A percentile compares a stretch with the other conserved stretches of the same genome.
These are phyloP conservation scores for Zygosaccharomyces sapae DNA, from an alignment of 1,139 yeast genomes.

Conservation along the genomic window DNA sequence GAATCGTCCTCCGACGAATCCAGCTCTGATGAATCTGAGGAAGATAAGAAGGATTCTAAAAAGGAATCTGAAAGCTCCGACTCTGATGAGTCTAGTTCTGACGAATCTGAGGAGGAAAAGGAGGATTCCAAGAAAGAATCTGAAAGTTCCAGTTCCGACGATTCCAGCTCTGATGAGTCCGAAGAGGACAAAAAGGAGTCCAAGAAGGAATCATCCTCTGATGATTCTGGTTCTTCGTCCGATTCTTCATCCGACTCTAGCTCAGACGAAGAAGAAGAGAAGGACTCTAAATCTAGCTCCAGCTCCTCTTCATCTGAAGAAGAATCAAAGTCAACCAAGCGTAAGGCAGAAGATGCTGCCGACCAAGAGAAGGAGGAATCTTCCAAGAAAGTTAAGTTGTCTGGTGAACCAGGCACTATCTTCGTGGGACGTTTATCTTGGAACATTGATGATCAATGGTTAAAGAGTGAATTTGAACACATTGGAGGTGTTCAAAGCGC, in stretches of 20 bases:
- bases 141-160: constrained; percentile 18
- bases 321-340: constrained; percentile 34
- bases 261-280: constrained; percentile 11
- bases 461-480: constrained; percentile 77
- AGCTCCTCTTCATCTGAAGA: constrained; percentile 16
- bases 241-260: no score
- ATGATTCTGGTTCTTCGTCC: no score
- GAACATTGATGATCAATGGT: constrained; percentile 95
- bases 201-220: no score
- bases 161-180: constrained; percentile 26
- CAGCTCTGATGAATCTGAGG: neutral
- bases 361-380: constrained; percentile 37
- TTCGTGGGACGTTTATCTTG: constrained; percentile 97
- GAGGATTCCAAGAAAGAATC: no score
- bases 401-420: constrained; percentile 69
- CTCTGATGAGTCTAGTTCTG: constrained; percentile 1
- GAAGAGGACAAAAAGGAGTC: no score
- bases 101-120: no score
- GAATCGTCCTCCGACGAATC: neutral
- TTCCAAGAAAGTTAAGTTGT: constrained; percentile 42
- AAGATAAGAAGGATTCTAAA: neutral
- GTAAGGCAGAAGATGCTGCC: constrained; percentile 39
- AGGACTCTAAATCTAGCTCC: constrained; percentile 36
- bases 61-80: no score
- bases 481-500: constrained; percentile 80